Evolutionary conservation across 768 basidiomycete genomes (phyloP).

Genomic region (Pholiota conissans): DNA sequence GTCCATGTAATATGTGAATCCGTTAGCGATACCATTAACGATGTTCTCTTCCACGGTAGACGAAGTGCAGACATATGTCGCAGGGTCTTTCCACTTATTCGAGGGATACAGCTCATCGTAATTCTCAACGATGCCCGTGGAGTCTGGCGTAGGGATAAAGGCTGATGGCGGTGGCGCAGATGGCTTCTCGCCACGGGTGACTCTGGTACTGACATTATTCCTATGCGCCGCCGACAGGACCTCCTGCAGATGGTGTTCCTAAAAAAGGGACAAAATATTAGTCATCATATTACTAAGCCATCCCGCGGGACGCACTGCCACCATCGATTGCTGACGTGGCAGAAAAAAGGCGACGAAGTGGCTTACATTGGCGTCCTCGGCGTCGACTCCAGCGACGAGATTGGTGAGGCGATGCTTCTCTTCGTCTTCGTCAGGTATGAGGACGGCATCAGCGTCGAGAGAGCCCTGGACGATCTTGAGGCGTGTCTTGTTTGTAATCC

Average conservation of each 20-base stretch:
- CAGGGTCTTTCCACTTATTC: conserved; percentile 73
- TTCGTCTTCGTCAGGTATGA: conserved; percentile 86
- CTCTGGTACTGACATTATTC: conserved; percentile 27
- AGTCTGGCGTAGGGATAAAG: conserved; percentile 93
- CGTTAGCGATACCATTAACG: conserved; percentile 61
- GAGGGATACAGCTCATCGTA: conserved; percentile 77
- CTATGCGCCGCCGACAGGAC: conserved; percentile 47
- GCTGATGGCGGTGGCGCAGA: conserved; percentile 46
- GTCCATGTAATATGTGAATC: conserved; percentile 91
- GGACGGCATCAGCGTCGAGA: conserved; percentile 76
- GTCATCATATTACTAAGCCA: conserved; percentile 46
- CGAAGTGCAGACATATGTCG: conserved; percentile 77
- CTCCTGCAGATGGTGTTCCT: conserved; percentile 58
- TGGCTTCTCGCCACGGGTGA: conserved; percentile 32
- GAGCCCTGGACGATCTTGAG: conserved; percentile 82
- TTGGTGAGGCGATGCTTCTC: conserved; percentile 77
- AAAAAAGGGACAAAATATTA: conserved; percentile 26
- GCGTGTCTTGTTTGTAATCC: conserved; percentile 90
- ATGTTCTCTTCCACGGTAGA: conserved; percentile 82
- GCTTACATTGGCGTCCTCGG: conserved; percentile 93
- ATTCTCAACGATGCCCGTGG: conserved; percentile 75
- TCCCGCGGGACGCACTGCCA: conserved; percentile 54
- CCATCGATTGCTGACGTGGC: conserved; percentile 42
- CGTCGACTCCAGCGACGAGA: conserved; percentile 83
- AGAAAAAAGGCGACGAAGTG: conserved; percentile 28